Evolutionary conservation across 306 rosid species (phyloP), one percentile per base, ranked within the genome.

Genomic region (Albizia julibrissin): DNA sequence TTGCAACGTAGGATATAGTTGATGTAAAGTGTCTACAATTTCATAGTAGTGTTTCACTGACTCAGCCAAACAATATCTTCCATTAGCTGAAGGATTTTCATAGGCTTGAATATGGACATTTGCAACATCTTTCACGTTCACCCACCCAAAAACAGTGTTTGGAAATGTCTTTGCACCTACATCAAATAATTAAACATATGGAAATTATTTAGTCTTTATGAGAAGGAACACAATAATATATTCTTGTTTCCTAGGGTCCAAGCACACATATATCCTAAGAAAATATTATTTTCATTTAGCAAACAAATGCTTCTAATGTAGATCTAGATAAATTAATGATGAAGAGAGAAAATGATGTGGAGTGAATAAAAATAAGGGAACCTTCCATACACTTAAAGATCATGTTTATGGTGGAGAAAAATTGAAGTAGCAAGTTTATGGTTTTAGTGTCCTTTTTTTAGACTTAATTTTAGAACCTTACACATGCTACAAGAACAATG

Each of bases 1-100:
- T 69, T 42, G 52, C 12, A 69, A 40, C 16, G 54, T 69, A 40
- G 74, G 54, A 34, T 69, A 69, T 16, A 69, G 6, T 3, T 69
- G 34, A 42, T 16, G 74, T 13, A 69, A 69, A 69, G 22, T 69
- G 21, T 42, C n/a, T 16, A 69, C 54, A 1, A 69, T 3, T 2
- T 69, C 74, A n/a, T 21, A 69, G 10, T n/a, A 69, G 10, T 69
- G 74, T 22, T 24, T 26, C 19, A 39, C 52, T 40, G 52, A 21
- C 33, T 69, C 74, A 11, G 26, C 74, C 54, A 69, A n/a, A 42
- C 74, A 69, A 42, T 40, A 69, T 69, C 74, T 40, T 69, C 74
- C 74, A 13, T 16, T n/a, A 39, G 74, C 74, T 42, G 74, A 69
- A n/a, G 74, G 3, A 69, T 42, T 69, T 42, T 69, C 74, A 69